Conservation (phyloP, 1,284 basidiomycete species). For the Trichosporon sp. region DNA sequence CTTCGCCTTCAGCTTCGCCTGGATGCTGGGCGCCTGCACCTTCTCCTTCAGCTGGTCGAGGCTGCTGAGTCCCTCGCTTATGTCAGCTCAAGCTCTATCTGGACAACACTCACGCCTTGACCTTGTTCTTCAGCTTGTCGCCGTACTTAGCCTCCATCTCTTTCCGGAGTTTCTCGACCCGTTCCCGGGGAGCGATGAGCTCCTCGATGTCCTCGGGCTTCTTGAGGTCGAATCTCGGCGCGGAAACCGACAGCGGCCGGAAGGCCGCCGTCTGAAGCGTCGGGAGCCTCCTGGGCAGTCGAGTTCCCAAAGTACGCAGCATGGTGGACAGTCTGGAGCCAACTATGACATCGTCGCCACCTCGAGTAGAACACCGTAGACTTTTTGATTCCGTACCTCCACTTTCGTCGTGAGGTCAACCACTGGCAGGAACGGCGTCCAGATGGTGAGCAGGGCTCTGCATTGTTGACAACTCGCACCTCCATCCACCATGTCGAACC, state of each 20-base stretch:
- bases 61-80: slow-evolving; percentile 50
- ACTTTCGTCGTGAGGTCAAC: neutral
- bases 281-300: slow-evolving; percentile 13
- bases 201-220: slow-evolving; percentile 40
- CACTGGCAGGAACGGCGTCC: neutral
- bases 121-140: slow-evolving; percentile 52
- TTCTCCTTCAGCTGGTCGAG: slow-evolving; percentile 56
- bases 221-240: slow-evolving; percentile 1
- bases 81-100: slow-evolving; percentile 1
- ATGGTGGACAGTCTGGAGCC: slow-evolving; percentile 1
- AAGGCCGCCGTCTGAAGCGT: neutral
- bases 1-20: slow-evolving; percentile 40
- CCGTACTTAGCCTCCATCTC: slow-evolving; percentile 56
- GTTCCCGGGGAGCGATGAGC: slow-evolving; percentile 49
- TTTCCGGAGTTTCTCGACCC: slow-evolving; percentile 51
- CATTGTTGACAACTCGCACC: slow-evolving; percentile 13
- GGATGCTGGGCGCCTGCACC: slow-evolving; percentile 44
- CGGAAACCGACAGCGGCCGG: neutral
- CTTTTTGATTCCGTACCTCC: slow-evolving; percentile 11
- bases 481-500: slow-evolving; percentile 27
- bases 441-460: neutral
- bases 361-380: slow-evolving; percentile 11
- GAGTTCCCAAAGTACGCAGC: slow-evolving; percentile 7
- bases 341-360: slow-evolving; percentile 8
- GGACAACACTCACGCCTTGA: slow-evolving; percentile 47